These are phyloP conservation scores for Carex littledalei DNA, from an alignment of 176 grass and related monocot species.

Conservation along the genomic window DNA sequence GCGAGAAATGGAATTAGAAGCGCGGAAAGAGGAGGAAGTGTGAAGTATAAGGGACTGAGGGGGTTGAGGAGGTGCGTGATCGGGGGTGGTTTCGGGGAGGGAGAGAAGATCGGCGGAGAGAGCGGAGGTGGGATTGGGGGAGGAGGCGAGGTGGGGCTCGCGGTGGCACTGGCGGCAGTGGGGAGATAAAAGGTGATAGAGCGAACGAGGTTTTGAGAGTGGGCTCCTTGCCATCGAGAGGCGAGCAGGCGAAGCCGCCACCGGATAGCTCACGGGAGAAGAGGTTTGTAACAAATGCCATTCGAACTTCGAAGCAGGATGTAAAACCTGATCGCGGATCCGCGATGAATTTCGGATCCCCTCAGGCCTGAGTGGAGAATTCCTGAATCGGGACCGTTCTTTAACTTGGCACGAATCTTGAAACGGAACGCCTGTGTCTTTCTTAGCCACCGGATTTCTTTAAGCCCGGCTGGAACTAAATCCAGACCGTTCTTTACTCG, in stretches of 20 bases:
- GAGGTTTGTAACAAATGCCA: no score
- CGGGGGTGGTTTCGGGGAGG: constrained; percentile 1
- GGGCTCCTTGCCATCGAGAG: constrained; percentile 11
- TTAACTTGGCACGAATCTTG: no score
- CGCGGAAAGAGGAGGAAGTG: background rate
- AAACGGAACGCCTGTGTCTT: no score
- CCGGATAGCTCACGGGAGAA: no score
- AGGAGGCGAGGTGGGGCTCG: background rate
- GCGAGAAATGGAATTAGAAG: background rate
- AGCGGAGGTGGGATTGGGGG: background rate
- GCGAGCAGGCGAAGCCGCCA: background rate
- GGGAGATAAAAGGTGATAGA: constrained; percentile 34
- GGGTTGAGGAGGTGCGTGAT: constrained; percentile 24
- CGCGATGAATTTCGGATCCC: no score
- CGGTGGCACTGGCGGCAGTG: background rate
- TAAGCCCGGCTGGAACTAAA: no score
- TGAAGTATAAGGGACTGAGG: constrained; percentile 30
- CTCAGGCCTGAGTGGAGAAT: no score
- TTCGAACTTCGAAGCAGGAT: no score
- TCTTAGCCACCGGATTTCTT: no score
- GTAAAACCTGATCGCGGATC: no score
- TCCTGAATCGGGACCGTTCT: no score
- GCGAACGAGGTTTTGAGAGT: constrained; percentile 15
- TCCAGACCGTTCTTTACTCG: no score
- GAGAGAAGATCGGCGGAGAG: constrained; percentile 4